Evolutionary conservation across 2,329 filamentous ascomycete species (phyloP).

Genomic region (Coleophoma crateriformis): DNA sequence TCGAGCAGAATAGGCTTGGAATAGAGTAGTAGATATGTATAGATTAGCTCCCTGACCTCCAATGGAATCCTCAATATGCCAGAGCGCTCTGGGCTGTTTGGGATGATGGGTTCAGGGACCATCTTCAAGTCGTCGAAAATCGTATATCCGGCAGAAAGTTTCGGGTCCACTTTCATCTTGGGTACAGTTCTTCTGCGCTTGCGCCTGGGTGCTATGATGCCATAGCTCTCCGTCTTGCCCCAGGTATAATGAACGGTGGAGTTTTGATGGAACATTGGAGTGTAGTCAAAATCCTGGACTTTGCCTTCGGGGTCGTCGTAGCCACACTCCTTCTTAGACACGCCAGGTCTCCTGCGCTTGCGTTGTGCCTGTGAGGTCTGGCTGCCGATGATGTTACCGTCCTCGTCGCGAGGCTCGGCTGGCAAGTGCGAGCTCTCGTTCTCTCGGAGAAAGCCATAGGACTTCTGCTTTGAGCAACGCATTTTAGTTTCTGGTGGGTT

Average conservation of each 20-base stretch:
- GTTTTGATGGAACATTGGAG: not conserved
- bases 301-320: not conserved
- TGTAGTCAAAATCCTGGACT: not conserved
- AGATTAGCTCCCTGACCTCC: slow-evolving; percentile 20
- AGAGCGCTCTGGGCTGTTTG: slow-evolving; percentile 9
- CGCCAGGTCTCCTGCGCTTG: not conserved
- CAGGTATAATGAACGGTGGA: slow-evolving; percentile 8
- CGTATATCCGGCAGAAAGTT: not conserved
- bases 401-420: not conserved
- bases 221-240: slow-evolving; percentile 3
- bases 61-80: slow-evolving; percentile 14
- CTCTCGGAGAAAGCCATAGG: not conserved
- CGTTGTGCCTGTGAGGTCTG: not conserved
- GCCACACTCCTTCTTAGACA: not conserved
- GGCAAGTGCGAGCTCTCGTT: not conserved
- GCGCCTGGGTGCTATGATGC: slow-evolving; percentile 3
- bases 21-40: slow-evolving; percentile 13
- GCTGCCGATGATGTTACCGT: not conserved
- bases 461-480: not conserved
- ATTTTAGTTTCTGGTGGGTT: not conserved
- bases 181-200: not conserved
- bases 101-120: slow-evolving; percentile 1
- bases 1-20: slow-evolving; percentile 16
- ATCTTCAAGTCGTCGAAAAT: slow-evolving; percentile 1
- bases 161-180: not conserved